These are phyloP conservation scores for Arachnomyces sp. DNA, from an alignment of 2,329 filamentous ascomycete genomes.

Conservation along the genomic window DNA sequence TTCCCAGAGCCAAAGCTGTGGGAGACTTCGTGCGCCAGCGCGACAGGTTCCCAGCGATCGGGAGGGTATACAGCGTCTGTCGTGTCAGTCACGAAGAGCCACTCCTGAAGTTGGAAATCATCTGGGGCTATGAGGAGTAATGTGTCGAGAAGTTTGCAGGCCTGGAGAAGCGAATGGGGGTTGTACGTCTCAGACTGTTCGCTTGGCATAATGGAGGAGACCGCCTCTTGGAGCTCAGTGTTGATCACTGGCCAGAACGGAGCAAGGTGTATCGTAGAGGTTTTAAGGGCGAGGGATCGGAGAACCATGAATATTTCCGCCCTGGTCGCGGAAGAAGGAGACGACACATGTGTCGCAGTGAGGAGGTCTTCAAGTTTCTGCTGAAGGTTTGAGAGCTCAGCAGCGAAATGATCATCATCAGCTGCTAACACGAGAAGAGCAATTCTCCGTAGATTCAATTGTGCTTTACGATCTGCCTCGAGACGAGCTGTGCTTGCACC, in stretches of 20 bases:
- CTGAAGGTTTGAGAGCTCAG: conserved; percentile 64
- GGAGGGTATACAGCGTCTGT: conserved; percentile 90
- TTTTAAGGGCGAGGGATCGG: conserved; percentile 72
- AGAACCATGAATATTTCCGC: conserved; percentile 86
- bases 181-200: conserved; percentile 69
- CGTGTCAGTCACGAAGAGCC: conserved; percentile 95
- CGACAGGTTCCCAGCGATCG: conserved; percentile 58
- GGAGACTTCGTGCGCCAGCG: conserved; percentile 76
- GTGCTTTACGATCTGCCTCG: conserved; percentile 90
- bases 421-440: conserved; percentile 72
- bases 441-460: conserved; percentile 78
- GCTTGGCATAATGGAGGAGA: conserved; percentile 65
- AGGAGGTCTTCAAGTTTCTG: conserved; percentile 85
- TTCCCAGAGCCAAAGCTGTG: conserved; percentile 58
- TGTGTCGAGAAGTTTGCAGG: conserved; percentile 85
- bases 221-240: conserved; percentile 70
- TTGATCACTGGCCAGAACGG: conserved; percentile 87
- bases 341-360: conserved; percentile 74
- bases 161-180: conserved; percentile 71
- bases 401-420: conserved; percentile 69
- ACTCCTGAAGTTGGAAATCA: conserved; percentile 96
- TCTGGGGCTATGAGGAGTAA: conserved; percentile 82
- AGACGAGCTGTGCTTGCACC: conserved; percentile 86
- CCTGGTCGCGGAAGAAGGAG: conserved; percentile 80
- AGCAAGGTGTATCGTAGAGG: conserved; percentile 69